Evolutionary conservation across 2,329 filamentous ascomycete genomes (phyloP).

Genomic region (Apiospora sp.): DNA sequence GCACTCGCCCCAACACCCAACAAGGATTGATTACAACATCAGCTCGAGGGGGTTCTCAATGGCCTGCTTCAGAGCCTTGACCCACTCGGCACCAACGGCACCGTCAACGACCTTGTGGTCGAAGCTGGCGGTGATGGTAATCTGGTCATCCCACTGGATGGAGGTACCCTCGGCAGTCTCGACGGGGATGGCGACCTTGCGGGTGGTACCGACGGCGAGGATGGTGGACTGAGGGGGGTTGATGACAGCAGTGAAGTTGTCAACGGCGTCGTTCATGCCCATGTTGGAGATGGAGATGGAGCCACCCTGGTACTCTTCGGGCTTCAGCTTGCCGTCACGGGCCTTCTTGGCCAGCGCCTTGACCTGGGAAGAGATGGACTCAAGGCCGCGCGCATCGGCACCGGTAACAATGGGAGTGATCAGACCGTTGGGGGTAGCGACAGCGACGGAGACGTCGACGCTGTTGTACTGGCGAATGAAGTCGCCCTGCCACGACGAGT

Average conservation of each 20-base stretch:
- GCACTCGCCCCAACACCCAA: neutral
- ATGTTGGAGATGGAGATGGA: slow-evolving; percentile 99
- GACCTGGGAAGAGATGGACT: slow-evolving; percentile 86
- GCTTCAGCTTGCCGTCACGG: slow-evolving; percentile 97
- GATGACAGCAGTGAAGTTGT: slow-evolving; percentile 98
- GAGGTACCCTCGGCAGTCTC: slow-evolving; percentile 84
- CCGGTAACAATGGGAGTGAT: slow-evolving; percentile 97
- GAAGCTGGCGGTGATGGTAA: slow-evolving; percentile 92
- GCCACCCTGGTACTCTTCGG: slow-evolving; percentile 98
- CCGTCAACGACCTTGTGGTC: slow-evolving; percentile 99
- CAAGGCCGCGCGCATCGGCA: slow-evolving; percentile 85
- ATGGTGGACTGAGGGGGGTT: slow-evolving; percentile 98
- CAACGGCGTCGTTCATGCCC: slow-evolving; percentile 98
- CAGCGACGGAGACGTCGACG: slow-evolving; percentile 94
- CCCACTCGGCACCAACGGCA: slow-evolving; percentile 95
- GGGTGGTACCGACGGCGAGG: slow-evolving; percentile 90
- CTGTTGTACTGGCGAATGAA: slow-evolving; percentile 92
- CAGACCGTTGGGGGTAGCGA: slow-evolving; percentile 89
- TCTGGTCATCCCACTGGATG: slow-evolving; percentile 96
- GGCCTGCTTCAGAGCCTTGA: slow-evolving; percentile 95
- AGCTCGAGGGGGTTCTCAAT: slow-evolving; percentile 97
- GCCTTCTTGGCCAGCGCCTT: slow-evolving; percentile 98
- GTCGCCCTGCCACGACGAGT: slow-evolving; percentile 92
- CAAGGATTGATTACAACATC: slow-evolving; percentile 70
- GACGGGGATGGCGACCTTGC: slow-evolving; percentile 90